Base-by-base conservation (phyloP, 805 yeast species). In the Metschnikowia baotianmanensis region DNA sequence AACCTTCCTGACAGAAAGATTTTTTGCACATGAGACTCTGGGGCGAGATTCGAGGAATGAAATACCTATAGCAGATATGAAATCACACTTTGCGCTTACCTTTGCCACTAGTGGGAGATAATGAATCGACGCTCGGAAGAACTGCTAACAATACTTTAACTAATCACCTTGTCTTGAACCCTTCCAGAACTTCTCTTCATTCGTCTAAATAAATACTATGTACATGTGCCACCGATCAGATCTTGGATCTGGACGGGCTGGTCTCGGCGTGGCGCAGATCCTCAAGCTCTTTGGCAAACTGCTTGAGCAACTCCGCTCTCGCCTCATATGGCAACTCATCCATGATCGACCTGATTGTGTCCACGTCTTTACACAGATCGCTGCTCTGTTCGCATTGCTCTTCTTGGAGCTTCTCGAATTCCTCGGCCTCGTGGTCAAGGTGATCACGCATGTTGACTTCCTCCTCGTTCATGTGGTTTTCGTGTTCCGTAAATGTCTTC, bases 311-410 rank as follows among this genome's bases (percentile, higher is more conserved):
- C 40, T 58, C 59, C 11, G 46, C 50, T 24, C 63, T 57, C 8
- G 53, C 48, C 22, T 69, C 70, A 19, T 46, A 46, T 2, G 74
- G 66, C 38, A 69, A 60, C 23, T 65, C 67, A 34, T 65, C 67
- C 27, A 69, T 58, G 52, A 67, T 43, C 11, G 60, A 46, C 32
- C 64, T 48, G 19, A 67, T 55, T 15, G 42, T 46, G 18, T 62
- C 63, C 32, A 62, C 23, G n/a, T 46, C 46, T 16, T 32, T 48
- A 15, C 31, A 17, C 27, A 15, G 27, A 15, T 24, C 32, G 13
- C 27, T 17, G 23, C 30, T 27, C 23, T 33, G 19, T 13, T 46
- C 46, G 26, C 27, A 25, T n/a, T 26, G 41, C 17, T 46, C 42
- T 35, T 44, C 49, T 22, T 52, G 53, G 10, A 35, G 36, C 31